phyloP scores from a whole-genome alignment of 2,329 filamentous ascomycete genomes.

The Penicillium hordei region DNA sequence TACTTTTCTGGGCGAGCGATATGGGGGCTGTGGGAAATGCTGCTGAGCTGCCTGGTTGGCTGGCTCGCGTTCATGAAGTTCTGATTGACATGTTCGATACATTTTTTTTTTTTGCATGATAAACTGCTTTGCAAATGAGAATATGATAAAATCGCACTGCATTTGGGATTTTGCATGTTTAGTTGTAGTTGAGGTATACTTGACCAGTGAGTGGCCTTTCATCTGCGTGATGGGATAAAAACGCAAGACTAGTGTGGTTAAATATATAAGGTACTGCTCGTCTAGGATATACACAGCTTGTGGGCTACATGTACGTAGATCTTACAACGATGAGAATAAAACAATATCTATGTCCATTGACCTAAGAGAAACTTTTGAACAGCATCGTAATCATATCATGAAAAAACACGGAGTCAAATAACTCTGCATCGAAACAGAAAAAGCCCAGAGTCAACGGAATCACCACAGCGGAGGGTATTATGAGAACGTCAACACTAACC shows the following conservation, averaged over 20 bases:
- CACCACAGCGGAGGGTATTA: constrained; percentile 15
- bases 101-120: constrained; percentile 8
- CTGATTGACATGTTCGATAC: constrained; percentile 15
- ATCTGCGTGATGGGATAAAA: background rate
- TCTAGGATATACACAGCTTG: background rate
- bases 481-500: constrained; percentile 12
- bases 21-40: constrained; percentile 1
- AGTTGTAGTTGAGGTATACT: background rate
- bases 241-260: background rate
- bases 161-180: background rate
- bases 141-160: constrained; percentile 1
- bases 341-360: constrained; percentile 12
- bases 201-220: background rate
- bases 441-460: constrained; percentile 13
- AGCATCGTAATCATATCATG: constrained; percentile 15
- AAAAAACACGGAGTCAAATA: constrained; percentile 3
- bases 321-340: background rate
- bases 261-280: background rate
- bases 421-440: constrained; percentile 8
- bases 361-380: constrained; percentile 13
- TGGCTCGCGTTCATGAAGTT: constrained; percentile 8
- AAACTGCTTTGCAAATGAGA: background rate
- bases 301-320: background rate
- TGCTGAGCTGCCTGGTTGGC: constrained; percentile 4
- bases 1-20: background rate